Evolutionary conservation across 2,329 filamentous ascomycete species (phyloP).

Genomic region (Trichoderma arundinaceum): DNA sequence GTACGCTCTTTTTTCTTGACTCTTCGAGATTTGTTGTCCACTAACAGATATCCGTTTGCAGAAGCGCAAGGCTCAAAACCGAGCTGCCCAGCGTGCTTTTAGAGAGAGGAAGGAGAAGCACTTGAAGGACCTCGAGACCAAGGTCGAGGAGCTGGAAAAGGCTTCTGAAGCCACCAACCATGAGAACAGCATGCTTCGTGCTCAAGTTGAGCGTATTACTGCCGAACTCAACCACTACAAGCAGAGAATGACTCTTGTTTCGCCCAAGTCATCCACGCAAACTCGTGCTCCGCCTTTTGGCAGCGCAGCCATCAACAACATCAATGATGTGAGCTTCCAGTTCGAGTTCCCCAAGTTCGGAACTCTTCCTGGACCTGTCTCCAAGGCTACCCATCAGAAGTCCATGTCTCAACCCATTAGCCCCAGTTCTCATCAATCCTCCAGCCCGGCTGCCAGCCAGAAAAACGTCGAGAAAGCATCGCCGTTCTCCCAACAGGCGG

Average conservation of each 20-base stretch:
- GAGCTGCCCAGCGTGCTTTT: slow-evolving; percentile 90
- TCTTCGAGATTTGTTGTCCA: slow-evolving; percentile 28
- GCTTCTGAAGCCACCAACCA: slow-evolving; percentile 80
- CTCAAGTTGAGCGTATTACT: slow-evolving; percentile 88
- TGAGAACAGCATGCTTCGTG: slow-evolving; percentile 82
- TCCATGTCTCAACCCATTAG: slow-evolving; percentile 44
- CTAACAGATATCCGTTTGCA: slow-evolving; percentile 45
- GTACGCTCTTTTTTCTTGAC: slow-evolving; percentile 62
- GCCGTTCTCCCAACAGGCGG: slow-evolving; percentile 33
- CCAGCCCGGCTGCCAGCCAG: slow-evolving; percentile 43
- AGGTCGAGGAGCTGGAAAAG: slow-evolving; percentile 79
- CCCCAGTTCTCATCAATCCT: slow-evolving; percentile 38
- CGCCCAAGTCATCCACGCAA: slow-evolving; percentile 47
- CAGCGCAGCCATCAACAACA: slow-evolving; percentile 59
- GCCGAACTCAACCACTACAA: slow-evolving; percentile 88
- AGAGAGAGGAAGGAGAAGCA: slow-evolving; percentile 94
- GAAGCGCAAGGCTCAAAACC: slow-evolving; percentile 96
- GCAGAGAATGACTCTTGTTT: slow-evolving; percentile 74
- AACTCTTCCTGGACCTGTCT: slow-evolving; percentile 61
- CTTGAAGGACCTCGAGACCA: slow-evolving; percentile 80
- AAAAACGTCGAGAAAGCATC: slow-evolving; percentile 38
- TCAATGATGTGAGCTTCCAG: slow-evolving; percentile 81
- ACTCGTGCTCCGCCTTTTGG: slow-evolving; percentile 50
- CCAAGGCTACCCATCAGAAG: slow-evolving; percentile 38
- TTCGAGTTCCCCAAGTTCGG: slow-evolving; percentile 98